Evolutionary conservation across 2,329 filamentous ascomycete genomes (phyloP).

Genomic region (Diaporthe citriasiana): DNA sequence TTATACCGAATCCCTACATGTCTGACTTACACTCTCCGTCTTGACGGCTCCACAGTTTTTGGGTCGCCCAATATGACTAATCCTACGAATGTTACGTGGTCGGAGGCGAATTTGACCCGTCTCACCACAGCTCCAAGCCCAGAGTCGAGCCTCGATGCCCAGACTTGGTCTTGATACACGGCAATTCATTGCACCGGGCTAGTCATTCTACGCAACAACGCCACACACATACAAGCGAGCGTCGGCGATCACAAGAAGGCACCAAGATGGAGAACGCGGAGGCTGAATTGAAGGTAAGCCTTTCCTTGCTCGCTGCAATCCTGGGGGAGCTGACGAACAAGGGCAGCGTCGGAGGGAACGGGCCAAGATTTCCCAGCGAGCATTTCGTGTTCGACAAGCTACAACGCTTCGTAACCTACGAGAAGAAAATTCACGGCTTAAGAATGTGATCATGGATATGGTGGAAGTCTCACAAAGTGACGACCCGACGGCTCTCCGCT

Average conservation of each 20-base stretch:
- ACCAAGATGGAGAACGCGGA: not conserved
- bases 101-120: slow-evolving; percentile 2
- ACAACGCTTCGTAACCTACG: not conserved
- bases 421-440: slow-evolving; percentile 18
- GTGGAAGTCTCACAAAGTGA: not conserved
- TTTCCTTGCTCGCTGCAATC: too few relatives aligned
- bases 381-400: slow-evolving; percentile 30
- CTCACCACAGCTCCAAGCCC: not conserved
- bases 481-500: not conserved
- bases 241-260: not conserved
- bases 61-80: not conserved
- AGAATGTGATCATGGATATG: not conserved
- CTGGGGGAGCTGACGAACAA: not conserved
- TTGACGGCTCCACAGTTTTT: not conserved
- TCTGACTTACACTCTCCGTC: not conserved
- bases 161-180: not conserved
- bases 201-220: not conserved
- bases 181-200: not conserved
- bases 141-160: not conserved
- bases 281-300: not conserved
- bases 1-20: not conserved
- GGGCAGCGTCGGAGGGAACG: slow-evolving; percentile 28
- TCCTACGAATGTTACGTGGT: slow-evolving; percentile 15
- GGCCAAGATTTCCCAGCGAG: slow-evolving; percentile 22
- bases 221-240: not conserved